These are phyloP conservation scores for Calonectria fujianensis DNA, from an alignment of 2,329 filamentous ascomycete genomes.

Conservation along the genomic window DNA sequence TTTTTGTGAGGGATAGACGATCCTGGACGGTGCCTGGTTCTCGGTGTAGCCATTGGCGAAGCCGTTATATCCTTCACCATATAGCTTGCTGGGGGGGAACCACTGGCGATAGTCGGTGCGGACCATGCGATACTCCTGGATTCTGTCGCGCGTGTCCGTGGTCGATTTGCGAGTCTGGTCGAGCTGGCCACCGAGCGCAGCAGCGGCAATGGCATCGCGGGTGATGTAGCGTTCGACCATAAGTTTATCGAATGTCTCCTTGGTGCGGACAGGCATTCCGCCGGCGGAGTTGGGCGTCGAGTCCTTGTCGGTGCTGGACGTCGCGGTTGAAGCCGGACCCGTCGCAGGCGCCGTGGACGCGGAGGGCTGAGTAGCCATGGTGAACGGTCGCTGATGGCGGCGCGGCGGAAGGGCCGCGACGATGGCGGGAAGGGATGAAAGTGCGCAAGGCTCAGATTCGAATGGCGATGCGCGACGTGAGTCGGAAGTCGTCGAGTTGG, in stretches of 20 bases:
- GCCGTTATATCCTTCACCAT: conserved; percentile 87
- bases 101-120: conserved; percentile 72
- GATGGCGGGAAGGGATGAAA: conserved; percentile 52
- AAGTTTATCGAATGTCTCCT: conserved; percentile 72
- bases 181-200: conserved; percentile 70
- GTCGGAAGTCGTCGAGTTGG: conserved; percentile 34
- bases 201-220: conserved; percentile 73
- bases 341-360: conserved; percentile 58
- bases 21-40: conserved; percentile 76
- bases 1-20: conserved; percentile 88
- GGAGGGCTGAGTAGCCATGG: conserved; percentile 68
- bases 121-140: conserved; percentile 81
- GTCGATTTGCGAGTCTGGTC: conserved; percentile 75
- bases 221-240: conserved; percentile 73
- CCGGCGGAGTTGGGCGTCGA: conserved; percentile 47
- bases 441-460: conserved; percentile 35
- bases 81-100: conserved; percentile 76
- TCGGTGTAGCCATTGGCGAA: conserved; percentile 93
- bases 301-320: conserved; percentile 58
- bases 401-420: conserved; percentile 62
- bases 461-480: conserved; percentile 46
- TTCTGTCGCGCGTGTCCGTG: conserved; percentile 78
- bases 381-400: conserved; percentile 54
- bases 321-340: conserved; percentile 58
- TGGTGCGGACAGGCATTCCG: conserved; percentile 69